Base-by-base conservation (phyloP, 2,329 filamentous ascomycete species). In the Sclerotinia trifoliorum region DNA sequence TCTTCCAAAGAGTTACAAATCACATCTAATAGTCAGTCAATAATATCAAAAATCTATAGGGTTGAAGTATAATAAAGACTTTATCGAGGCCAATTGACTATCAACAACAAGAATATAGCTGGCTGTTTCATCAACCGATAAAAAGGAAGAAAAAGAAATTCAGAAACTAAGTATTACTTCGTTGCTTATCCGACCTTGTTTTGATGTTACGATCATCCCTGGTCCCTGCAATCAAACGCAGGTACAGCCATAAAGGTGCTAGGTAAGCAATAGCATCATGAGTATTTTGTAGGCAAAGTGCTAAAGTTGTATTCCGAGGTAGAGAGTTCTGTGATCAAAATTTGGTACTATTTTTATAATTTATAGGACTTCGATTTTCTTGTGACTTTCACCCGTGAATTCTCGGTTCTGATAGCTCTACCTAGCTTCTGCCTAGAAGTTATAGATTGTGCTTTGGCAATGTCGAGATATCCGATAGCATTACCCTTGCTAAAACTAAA, bases 121-220 rank as follows among this genome's bases (percentile, higher is more conserved):
- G 3, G 35, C 35, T 8, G 35, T 8, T 35, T 35, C 19, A 24
- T 35, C 13, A 8, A 17, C 24, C 39, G n/a, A 35, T 21, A n/a
- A 62, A 11, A 35, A 24, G n/a, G 24, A 15, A 26, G 35, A n/a
- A 49, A 21, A 21, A n/a, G 63, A 54, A 15, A 56, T 10, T 46
- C 32, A 24, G 49, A 39, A 39, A 35, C 35, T 8, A 35, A 26
- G 29, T 29, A 29, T 29, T 42, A 24, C 35, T 35, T n/a, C n/a
- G 64, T 66, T 66, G 64, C 64, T 66, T 46, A n/a, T 66, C 64
- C 64, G 49, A 66, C 54, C 26, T 42, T 42, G 55, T 66, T 55
- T 49, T 58, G 21, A 35, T 66, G 19, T 49, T 10, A 42, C n/a
- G n/a, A 49, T 66, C 6, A 60, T 44, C n/a, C 64, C 64, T 65